Conservation (phyloP, 1,284 basidiomycete genomes). For the Trametes hirsuta region DNA sequence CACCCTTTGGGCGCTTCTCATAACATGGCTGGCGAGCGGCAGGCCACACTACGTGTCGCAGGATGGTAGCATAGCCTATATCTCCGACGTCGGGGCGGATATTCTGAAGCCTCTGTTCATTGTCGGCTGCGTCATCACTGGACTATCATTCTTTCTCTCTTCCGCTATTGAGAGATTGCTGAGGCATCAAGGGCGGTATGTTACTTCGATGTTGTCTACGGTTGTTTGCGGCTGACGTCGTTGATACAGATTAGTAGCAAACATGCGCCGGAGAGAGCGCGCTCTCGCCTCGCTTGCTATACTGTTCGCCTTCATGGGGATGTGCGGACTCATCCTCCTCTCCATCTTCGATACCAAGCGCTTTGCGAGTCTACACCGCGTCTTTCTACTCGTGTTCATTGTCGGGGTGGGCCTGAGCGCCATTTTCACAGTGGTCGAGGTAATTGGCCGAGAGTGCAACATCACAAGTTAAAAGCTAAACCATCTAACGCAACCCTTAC, state of each 20-base stretch:
- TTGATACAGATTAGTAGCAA: slow-evolving; percentile 52
- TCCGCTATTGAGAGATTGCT: slow-evolving; percentile 63
- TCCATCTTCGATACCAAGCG: slow-evolving; percentile 69
- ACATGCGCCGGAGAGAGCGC: slow-evolving; percentile 59
- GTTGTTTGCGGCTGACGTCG: neutral
- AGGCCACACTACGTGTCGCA: slow-evolving; percentile 50
- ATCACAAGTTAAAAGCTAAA: neutral
- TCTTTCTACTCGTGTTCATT: slow-evolving; percentile 65
- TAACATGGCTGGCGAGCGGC: slow-evolving; percentile 61
- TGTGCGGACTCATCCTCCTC: slow-evolving; percentile 46
- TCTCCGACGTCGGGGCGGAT: slow-evolving; percentile 74
- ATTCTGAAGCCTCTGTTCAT: slow-evolving; percentile 75
- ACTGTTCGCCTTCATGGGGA: slow-evolving; percentile 60
- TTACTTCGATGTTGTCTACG: neutral
- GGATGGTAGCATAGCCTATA: slow-evolving; percentile 66
- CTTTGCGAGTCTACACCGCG: slow-evolving; percentile 51
- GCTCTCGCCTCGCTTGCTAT: slow-evolving; percentile 60
- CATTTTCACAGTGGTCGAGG: slow-evolving; percentile 74
- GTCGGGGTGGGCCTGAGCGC: slow-evolving; percentile 65
- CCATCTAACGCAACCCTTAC: neutral
- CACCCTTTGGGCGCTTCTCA: slow-evolving; percentile 66
- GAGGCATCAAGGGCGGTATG: slow-evolving; percentile 61
- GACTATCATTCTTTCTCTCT: slow-evolving; percentile 59
- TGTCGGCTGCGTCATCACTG: slow-evolving; percentile 61
- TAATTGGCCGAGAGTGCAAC: slow-evolving; percentile 28